Evolutionary conservation across 1,284 basidiomycete species (phyloP).

Genomic region (Phlebopus sp.): DNA sequence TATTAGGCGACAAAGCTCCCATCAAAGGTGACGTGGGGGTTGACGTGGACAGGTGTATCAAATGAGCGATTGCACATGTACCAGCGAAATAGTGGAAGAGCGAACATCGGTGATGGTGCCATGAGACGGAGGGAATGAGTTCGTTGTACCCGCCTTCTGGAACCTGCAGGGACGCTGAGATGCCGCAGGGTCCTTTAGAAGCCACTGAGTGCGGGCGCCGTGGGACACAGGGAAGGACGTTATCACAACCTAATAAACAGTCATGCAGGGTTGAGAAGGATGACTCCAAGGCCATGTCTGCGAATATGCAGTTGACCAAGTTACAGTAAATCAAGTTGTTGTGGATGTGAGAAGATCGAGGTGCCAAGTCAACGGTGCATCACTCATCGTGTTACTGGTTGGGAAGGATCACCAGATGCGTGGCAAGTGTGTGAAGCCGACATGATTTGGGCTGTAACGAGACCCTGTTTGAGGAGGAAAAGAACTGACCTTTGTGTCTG

Average conservation of each 20-base stretch:
- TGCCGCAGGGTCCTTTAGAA: background rate
- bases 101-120: too few relatives aligned
- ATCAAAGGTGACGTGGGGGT: too few relatives aligned
- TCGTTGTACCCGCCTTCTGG: background rate
- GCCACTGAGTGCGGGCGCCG: background rate
- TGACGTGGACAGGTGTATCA: too few relatives aligned
- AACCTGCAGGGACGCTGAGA: background rate
- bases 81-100: too few relatives aligned
- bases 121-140: too few relatives aligned
- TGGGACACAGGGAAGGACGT: too few relatives aligned
- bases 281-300: background rate
- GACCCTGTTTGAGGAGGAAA: background rate
- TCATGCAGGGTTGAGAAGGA: background rate
- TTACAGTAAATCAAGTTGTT: background rate
- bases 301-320: background rate
- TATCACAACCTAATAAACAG: background rate
- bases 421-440: background rate
- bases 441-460: background rate
- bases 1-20: too few relatives aligned
- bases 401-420: background rate
- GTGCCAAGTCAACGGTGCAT: background rate
- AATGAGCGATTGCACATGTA: too few relatives aligned
- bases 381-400: background rate
- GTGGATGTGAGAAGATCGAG: background rate
- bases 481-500: background rate